Conservation (phyloP, 768 basidiomycete genomes). For the Dictyophora rubrovolvata region DNA sequence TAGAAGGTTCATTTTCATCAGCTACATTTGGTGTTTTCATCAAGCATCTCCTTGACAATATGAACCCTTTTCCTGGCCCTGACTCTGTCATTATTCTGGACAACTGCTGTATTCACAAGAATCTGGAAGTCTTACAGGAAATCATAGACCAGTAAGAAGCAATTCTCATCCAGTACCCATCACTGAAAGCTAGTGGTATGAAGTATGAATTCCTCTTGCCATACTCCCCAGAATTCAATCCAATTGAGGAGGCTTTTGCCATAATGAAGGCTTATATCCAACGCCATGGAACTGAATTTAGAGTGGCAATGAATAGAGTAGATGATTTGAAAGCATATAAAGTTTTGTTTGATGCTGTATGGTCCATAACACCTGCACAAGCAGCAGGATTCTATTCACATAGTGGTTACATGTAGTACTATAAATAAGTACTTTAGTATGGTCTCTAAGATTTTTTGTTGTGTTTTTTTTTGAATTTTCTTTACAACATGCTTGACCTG, state of each 20-base stretch:
- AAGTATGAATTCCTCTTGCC: slow-evolving; percentile 21
- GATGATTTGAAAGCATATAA: background rate
- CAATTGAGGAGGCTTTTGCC: slow-evolving; percentile 31
- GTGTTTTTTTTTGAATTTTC: background rate
- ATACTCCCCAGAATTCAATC: slow-evolving; percentile 32
- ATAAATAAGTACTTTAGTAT: background rate
- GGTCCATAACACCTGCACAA: background rate
- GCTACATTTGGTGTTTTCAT: slow-evolving; percentile 15
- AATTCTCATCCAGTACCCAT: background rate
- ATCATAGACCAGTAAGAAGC: background rate
- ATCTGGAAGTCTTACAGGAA: slow-evolving; percentile 4
- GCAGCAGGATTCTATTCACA: background rate
- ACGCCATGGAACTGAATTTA: slow-evolving; percentile 12
- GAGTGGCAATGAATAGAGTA: background rate
- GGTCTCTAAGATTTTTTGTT: background rate
- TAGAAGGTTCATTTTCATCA: slow-evolving; percentile 15
- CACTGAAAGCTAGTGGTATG: slow-evolving; percentile 2
- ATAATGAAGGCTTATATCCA: slow-evolving; percentile 24
- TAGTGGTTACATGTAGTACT: background rate
- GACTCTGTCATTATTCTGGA: slow-evolving; percentile 12
- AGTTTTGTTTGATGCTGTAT: background rate
- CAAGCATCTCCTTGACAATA: slow-evolving; percentile 10
- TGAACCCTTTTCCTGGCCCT: slow-evolving; percentile 11
- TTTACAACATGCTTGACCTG: background rate
- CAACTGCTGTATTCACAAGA: slow-evolving; percentile 12